Conservation (phyloP, 2,329 filamentous ascomycete species). For the Hymenoscyphus fraxineus region DNA sequence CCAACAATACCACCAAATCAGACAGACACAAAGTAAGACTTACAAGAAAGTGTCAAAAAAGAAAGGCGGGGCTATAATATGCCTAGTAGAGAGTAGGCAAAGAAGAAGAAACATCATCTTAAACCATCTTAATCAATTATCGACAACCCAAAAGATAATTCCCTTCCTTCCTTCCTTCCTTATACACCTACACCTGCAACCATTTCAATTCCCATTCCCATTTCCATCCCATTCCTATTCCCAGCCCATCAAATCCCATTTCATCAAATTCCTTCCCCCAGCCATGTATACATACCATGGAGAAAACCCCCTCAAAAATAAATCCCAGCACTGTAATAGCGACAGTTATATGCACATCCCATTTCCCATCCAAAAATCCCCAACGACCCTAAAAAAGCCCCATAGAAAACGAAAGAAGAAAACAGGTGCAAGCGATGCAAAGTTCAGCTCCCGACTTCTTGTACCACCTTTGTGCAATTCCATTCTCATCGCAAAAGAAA, state of each 20-base stretch:
- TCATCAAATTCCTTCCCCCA: neutral
- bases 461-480: neutral
- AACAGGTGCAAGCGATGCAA: neutral
- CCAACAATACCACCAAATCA: too few species aligned
- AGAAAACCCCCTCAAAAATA: neutral
- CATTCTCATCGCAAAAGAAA: neutral
- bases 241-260: neutral
- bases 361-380: neutral
- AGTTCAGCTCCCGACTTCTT: neutral
- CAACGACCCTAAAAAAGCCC: neutral
- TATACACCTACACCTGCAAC: too few species aligned
- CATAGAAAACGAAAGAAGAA: neutral
- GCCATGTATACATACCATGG: neutral
- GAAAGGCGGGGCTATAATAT: too few species aligned
- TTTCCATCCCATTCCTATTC: neutral
- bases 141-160: too few species aligned
- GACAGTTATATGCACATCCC: conserved; percentile 1
- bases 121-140: too few species aligned
- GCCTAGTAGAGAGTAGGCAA: too few species aligned
- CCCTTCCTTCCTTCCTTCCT: too few species aligned
- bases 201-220: too few species aligned
- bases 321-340: neutral
- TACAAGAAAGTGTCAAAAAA: too few species aligned
- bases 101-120: too few species aligned
- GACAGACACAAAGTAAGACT: too few species aligned